Base-by-base conservation (phyloP, 768 basidiomycete species). In the Boletus fagicola region DNA sequence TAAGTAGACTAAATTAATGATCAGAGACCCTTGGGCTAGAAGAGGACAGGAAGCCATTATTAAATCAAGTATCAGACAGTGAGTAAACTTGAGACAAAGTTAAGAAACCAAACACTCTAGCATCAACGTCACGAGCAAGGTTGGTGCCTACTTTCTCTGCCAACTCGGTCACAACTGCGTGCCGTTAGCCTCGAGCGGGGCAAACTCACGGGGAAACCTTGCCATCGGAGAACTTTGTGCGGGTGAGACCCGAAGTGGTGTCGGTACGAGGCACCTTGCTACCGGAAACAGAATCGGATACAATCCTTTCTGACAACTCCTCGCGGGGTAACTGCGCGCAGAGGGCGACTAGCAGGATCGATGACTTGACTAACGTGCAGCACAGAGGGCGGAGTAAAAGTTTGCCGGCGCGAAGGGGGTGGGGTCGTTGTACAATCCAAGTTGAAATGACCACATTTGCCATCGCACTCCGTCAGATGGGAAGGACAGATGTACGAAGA, bases 401-500 rank as follows among this genome's bases (percentile, higher is more conserved):
- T n/a, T n/a, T 31, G 31, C n/a, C 70, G 61, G 31, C 63, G 68
- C 31, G 61, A 59, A n/a, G 54, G 54, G 5, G 67, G 56, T 10
- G 57, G 13, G 6, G 54, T 53, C 20, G 59, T 56, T 0, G 60
- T 40, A 44, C 73, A 74, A 2, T 61, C 57, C 31, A 45, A 8
- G 11, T 59, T 63, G 65, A 56, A 71, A 43, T 60, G 48, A 12
- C 69, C 63, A 35, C 73, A 76, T 54, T 65, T 56, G 49, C 73
- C 75, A 42, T 74, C 53, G 40, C 75, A 76, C 35, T 63, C 70
- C 18, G 24, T 64, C 28, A 61, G 22, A 9, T 65, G 59, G 8
- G 65, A 33, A 20, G 65, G 64, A 51, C 75, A 75, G 26, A 59
- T 26, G 53, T 75, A 77, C 20, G 62, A 50, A 2, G 65, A 59